These are phyloP conservation scores for Rhizophagus sp. DNA, from an alignment of 192 early-diverging fungal species.

Conservation along the genomic window DNA sequence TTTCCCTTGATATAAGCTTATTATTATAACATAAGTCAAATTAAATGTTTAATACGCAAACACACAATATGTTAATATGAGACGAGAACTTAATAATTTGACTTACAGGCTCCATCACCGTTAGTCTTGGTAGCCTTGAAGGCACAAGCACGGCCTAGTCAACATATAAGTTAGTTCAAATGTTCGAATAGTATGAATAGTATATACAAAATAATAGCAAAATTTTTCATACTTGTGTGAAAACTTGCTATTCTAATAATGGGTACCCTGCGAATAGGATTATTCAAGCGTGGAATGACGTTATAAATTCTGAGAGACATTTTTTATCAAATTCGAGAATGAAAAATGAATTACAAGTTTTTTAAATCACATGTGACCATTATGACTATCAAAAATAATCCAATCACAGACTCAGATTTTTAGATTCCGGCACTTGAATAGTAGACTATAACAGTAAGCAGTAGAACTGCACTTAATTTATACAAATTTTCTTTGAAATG, in stretches of 20 bases:
- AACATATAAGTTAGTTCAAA: not conserved
- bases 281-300: not conserved
- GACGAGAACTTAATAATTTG: not conserved
- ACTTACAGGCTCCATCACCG: not conserved
- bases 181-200: not conserved
- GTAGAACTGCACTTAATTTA: too few relatives aligned
- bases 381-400: too few relatives aligned
- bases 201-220: not conserved
- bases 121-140: not conserved
- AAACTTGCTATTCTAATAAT: not conserved
- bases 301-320: not conserved
- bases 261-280: not conserved
- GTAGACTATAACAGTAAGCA: too few relatives aligned
- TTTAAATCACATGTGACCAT: too few relatives aligned
- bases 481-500: not conserved
- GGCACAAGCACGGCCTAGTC: not conserved
- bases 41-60: not conserved
- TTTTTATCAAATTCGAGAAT: not conserved
- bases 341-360: too few relatives aligned
- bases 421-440: too few relatives aligned
- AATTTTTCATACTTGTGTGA: not conserved
- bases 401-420: too few relatives aligned
- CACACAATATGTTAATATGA: not conserved
- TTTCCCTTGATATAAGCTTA: slow-evolving; percentile 26
- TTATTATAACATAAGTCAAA: not conserved